A percentile compares a stretch with the other conserved stretches of the same genome.
These are phyloP conservation scores for Crassisporium funariophilum DNA, from an alignment of 768 basidiomycete genomes.

Conservation along the genomic window DNA sequence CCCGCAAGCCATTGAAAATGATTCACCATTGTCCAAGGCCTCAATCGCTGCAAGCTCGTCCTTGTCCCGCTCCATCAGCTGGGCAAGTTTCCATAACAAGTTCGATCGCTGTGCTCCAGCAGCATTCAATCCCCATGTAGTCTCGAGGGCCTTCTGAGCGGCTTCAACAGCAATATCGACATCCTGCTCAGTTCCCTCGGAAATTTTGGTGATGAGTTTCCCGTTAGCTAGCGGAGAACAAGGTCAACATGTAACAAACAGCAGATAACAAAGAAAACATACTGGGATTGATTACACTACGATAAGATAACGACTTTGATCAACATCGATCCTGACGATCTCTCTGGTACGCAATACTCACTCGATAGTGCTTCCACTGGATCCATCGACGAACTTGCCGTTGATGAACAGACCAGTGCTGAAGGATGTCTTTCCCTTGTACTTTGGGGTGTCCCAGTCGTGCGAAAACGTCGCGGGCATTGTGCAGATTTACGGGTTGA, in stretches of 20 bases:
- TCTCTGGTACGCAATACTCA: constrained; percentile 34
- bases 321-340: constrained; percentile 7
- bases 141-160: constrained; percentile 60
- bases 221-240: constrained; percentile 54
- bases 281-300: constrained; percentile 62
- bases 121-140: constrained; percentile 66
- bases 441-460: constrained; percentile 54
- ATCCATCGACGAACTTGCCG: constrained; percentile 64
- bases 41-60: constrained; percentile 77
- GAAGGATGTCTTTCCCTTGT: constrained; percentile 59
- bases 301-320: constrained; percentile 45
- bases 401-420: constrained; percentile 75
- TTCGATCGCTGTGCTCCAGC: constrained; percentile 54
- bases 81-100: constrained; percentile 64
- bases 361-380: constrained; percentile 66
- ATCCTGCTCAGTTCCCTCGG: constrained; percentile 66
- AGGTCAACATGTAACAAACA: constrained; percentile 37
- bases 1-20: constrained; percentile 38
- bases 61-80: constrained; percentile 59
- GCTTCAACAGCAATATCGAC: constrained; percentile 76
- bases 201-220: constrained; percentile 56
- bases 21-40: constrained; percentile 73
- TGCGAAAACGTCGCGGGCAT: constrained; percentile 45
- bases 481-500: too few species aligned
- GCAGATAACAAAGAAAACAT: constrained; percentile 8